phyloP scores from a whole-genome alignment of 2,329 filamentous ascomycete species.

The Fusarium vanettenii region DNA sequence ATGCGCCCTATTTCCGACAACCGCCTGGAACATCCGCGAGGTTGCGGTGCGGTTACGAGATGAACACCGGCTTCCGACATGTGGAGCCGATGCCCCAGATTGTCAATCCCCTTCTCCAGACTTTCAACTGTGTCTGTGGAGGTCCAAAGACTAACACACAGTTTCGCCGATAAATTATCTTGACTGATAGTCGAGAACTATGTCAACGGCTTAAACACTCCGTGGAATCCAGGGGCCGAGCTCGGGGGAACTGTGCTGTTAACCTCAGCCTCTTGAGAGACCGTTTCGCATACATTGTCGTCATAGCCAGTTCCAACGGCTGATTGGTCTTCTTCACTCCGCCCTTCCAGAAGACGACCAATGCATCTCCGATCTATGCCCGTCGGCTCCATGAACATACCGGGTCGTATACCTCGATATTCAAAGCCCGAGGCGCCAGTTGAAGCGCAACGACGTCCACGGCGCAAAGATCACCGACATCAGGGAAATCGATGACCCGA shows the following conservation, averaged over 20 bases:
- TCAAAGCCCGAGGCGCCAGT: background rate
- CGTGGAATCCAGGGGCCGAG: background rate
- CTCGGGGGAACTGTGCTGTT: background rate
- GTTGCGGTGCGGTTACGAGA: background rate
- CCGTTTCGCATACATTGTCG: conserved; percentile 1
- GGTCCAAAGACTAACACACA: background rate
- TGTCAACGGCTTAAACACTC: background rate
- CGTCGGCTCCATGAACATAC: conserved; percentile 11
- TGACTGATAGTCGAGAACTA: background rate
- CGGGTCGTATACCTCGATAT: conserved; percentile 1
- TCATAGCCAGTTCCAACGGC: conserved; percentile 1
- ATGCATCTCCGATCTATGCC: conserved; percentile 23
- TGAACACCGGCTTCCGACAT: background rate
- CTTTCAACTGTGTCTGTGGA: background rate
- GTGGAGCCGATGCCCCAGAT: background rate
- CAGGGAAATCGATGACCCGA: conserved; percentile 1
- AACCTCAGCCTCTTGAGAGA: background rate
- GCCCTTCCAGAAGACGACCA: conserved; percentile 14
- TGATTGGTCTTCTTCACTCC: conserved; percentile 20
- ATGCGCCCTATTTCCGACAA: background rate
- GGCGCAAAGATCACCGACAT: background rate
- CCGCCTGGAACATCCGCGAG: background rate
- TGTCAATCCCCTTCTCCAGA: background rate
- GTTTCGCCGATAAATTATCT: background rate
- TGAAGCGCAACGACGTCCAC: background rate